Base-by-base conservation (phyloP, 768 basidiomycete genomes). In the Boletus reticuloceps region DNA sequence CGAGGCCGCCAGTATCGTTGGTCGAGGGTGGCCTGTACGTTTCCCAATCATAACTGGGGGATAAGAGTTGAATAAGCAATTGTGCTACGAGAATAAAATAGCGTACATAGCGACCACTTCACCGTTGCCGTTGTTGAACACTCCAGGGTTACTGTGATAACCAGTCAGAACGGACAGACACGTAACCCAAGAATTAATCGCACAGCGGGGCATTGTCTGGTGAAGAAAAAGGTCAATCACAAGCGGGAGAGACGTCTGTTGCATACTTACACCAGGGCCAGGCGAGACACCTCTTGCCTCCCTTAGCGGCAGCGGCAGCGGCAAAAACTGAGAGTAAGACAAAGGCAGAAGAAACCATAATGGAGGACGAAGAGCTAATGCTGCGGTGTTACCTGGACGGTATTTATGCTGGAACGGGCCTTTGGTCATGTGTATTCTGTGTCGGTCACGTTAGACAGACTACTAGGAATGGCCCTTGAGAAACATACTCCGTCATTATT, bases 281-380 rank as follows among this genome's bases (percentile, higher is more conserved):
- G 42, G 60, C 59, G 22, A 75, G 66, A 39, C 74, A 75, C 25
- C 70, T 67, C 59, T 75, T 75, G 20, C 75, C 74, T 20, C 72
- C 74, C 12, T 58, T 61, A 29, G 8, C 29, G 29, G 29, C 29
- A 39, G 56, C 63, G 20, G 58, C 50, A 14, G 56, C 34, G 3
- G 56, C 38, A 34, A 69, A 68, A 6, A 60, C 17, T 0, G 58
- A 47, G 16, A 68, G 48, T n/a, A 65, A 25, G 29, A 63, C 47
- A 13, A 71, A 16, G 6, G 53, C 31, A 32, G 46, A 58, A 27
- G 45, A 44, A 11, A 68, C 27, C 68, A 72, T 71, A 10, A 34
- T n/a, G 7, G 3, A 55, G 27, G 31, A 38, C 20, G 10, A 38
- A 40, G 27, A 29, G 11, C 5, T 29, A 37, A 45, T 47, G n/a